phyloP scores from a whole-genome alignment of 75 land plant genomes.

The Pinus albicaulis region DNA sequence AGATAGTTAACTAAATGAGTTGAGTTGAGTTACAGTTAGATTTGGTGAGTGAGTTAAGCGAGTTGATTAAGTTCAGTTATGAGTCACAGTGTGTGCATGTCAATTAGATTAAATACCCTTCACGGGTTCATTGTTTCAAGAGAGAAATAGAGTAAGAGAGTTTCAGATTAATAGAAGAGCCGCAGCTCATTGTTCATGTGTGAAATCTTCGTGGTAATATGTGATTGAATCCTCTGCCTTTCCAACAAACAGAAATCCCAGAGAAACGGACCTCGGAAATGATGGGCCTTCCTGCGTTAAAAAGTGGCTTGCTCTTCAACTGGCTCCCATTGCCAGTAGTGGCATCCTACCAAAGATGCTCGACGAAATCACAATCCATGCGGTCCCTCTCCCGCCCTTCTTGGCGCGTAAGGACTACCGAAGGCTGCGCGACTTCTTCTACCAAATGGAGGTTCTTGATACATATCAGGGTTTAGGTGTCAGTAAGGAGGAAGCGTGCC shows the following conservation, averaged over 20 bases:
- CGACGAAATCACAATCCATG: constrained; percentile 55
- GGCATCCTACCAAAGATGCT: constrained; percentile 51
- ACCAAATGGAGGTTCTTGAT: constrained; percentile 32
- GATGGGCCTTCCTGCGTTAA: constrained; percentile 55
- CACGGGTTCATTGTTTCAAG: too few species aligned
- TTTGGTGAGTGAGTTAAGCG: too few species aligned
- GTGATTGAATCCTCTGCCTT: too few species aligned
- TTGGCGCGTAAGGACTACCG: constrained; percentile 43
- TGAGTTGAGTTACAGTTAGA: too few species aligned
- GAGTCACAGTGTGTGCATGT: too few species aligned
- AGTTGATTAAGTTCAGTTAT: too few species aligned
- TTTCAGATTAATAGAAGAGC: too few species aligned
- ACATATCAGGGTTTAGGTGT: constrained; percentile 45
- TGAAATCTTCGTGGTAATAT: too few species aligned
- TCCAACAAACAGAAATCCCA: constrained; percentile 67
- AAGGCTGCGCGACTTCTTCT: constrained; percentile 34
- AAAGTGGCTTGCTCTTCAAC: constrained; percentile 9
- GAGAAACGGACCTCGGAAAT: constrained; percentile 1
- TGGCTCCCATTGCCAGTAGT: constrained; percentile 50
- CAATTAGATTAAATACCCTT: too few species aligned
- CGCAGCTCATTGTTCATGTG: too few species aligned
- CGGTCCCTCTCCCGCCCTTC: constrained; percentile 37
- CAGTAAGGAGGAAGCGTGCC: constrained; percentile 62
- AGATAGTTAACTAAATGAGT: too few species aligned
- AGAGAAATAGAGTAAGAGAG: too few species aligned